Conservation (phyloP, 2,329 filamentous ascomycete species). For the Aspergillus brasiliensis region DNA sequence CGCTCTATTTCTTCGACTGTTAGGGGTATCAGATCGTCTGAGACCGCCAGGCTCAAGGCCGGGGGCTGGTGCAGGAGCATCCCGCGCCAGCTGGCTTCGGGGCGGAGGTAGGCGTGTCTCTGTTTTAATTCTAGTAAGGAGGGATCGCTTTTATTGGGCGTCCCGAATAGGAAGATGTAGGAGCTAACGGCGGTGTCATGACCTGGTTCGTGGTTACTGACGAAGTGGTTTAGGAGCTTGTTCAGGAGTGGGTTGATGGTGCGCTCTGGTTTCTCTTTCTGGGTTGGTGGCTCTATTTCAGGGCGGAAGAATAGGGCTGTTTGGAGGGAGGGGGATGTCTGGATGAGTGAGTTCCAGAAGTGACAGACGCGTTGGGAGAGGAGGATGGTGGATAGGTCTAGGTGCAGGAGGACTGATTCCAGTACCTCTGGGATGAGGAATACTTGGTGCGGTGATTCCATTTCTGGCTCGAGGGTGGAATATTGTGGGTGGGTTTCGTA, state of each 20-base stretch:
- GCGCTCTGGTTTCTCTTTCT: conserved; percentile 15
- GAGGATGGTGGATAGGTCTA: neutral
- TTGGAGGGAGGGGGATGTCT: neutral
- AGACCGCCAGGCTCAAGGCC: no score
- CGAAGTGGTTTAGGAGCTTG: conserved; percentile 39
- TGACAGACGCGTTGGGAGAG: neutral
- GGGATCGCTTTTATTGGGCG: conserved; percentile 33
- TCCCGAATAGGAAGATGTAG: no score
- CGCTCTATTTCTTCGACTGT: no score
- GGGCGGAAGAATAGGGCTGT: conserved; percentile 9
- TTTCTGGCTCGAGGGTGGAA: neutral
- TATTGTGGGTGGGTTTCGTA: neutral
- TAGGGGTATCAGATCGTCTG: no score
- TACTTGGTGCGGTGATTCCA: neutral
- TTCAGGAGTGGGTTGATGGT: conserved; percentile 41
- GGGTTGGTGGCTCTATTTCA: no score
- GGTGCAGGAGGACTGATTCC: neutral
- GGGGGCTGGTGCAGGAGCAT: conserved; percentile 34
- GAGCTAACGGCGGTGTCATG: no score
- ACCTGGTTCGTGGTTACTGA: conserved; percentile 30
- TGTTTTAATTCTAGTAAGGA: conserved; percentile 45
- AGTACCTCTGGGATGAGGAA: neutral
- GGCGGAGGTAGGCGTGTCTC: conserved; percentile 48
- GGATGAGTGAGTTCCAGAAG: neutral
- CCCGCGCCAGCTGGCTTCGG: conserved; percentile 51